phyloP scores from a whole-genome alignment of 2,329 filamentous ascomycete genomes.

The Blumeria hordei region DNA sequence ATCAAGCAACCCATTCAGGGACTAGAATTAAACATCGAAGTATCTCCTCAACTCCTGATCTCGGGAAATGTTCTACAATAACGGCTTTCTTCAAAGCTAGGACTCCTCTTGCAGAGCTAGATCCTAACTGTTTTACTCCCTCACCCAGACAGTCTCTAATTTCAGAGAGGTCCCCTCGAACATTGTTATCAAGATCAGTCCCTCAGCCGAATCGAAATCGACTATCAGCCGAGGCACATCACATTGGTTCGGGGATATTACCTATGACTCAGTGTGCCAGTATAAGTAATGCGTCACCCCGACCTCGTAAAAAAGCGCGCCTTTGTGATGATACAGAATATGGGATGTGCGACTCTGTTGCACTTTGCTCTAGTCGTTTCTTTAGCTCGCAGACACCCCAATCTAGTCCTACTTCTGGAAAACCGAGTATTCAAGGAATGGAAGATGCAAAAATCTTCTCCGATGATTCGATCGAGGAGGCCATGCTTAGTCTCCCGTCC shows the following conservation, averaged over 20 bases:
- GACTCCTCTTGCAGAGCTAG: slow-evolving; percentile 38
- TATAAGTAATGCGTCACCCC: slow-evolving; percentile 17
- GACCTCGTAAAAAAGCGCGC: slow-evolving; percentile 24
- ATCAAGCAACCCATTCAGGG: neutral
- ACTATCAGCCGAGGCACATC: slow-evolving; percentile 6
- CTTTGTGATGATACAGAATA: slow-evolving; percentile 23
- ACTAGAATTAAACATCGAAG: neutral
- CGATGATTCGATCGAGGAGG: slow-evolving; percentile 26
- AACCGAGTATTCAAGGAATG: slow-evolving; percentile 18
- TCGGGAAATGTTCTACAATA: slow-evolving; percentile 28
- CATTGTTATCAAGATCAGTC: slow-evolving; percentile 28
- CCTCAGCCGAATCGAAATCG: slow-evolving; percentile 10
- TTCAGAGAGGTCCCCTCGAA: slow-evolving; percentile 25
- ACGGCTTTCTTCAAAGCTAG: slow-evolving; percentile 41
- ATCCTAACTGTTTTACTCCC: slow-evolving; percentile 41
- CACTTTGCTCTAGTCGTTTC: slow-evolving; percentile 23
- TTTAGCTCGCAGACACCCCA: slow-evolving; percentile 2
- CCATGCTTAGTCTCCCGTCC: slow-evolving; percentile 18
- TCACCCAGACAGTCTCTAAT: slow-evolving; percentile 11
- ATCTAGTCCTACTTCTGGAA: slow-evolving; percentile 4
- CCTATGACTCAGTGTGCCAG: slow-evolving; percentile 15
- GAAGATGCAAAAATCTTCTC: slow-evolving; percentile 25
- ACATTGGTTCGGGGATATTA: slow-evolving; percentile 8
- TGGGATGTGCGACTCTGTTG: slow-evolving; percentile 15
- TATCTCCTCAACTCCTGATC: slow-evolving; percentile 5